phyloP scores from a whole-genome alignment of 2,329 filamentous ascomycete genomes.

The Fusarium sp. region DNA sequence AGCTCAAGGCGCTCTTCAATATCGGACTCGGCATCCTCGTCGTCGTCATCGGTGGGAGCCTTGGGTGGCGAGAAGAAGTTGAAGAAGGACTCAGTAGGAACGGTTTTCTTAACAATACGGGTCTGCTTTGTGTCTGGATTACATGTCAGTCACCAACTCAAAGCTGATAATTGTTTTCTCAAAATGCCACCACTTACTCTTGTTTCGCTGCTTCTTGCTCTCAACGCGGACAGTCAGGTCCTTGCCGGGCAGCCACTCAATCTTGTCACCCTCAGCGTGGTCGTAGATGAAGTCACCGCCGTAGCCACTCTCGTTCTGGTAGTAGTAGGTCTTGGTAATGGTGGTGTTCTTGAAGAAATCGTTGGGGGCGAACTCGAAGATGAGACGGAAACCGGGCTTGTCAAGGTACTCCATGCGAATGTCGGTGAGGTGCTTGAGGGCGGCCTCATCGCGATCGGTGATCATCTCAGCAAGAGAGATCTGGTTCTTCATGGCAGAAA shows the following conservation, averaged over 20 bases:
- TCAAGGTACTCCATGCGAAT: slow-evolving; percentile 99
- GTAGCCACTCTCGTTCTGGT: slow-evolving; percentile 98
- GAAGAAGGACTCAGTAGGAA: slow-evolving; percentile 98
- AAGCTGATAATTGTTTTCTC: neutral
- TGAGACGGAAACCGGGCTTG: slow-evolving; percentile 95
- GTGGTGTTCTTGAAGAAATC: slow-evolving; percentile 98
- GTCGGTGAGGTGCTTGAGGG: slow-evolving; percentile 87
- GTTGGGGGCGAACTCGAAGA: slow-evolving; percentile 96
- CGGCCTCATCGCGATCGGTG: slow-evolving; percentile 94
- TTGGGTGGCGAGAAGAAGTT: slow-evolving; percentile 98
- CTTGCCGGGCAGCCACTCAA: slow-evolving; percentile 93
- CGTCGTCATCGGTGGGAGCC: slow-evolving; percentile 75
- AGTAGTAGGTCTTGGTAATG: slow-evolving; percentile 98
- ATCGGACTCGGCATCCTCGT: slow-evolving; percentile 82
- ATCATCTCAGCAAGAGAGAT: slow-evolving; percentile 97
- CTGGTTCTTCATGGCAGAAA: slow-evolving; percentile 99
- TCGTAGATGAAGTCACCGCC: slow-evolving; percentile 99
- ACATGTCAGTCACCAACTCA: slow-evolving; percentile 18
- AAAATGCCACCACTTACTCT: slow-evolving; percentile 72
- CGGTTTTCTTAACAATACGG: slow-evolving; percentile 98
- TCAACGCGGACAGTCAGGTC: slow-evolving; percentile 94
- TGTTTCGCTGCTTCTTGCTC: slow-evolving; percentile 99
- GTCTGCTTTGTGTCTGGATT: slow-evolving; percentile 94
- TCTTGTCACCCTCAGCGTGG: slow-evolving; percentile 97
- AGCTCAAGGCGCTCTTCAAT: slow-evolving; percentile 98